These are phyloP conservation scores for Fraxinus baroniana DNA, from an alignment of 305 asterid genomes.

Conservation along the genomic window DNA sequence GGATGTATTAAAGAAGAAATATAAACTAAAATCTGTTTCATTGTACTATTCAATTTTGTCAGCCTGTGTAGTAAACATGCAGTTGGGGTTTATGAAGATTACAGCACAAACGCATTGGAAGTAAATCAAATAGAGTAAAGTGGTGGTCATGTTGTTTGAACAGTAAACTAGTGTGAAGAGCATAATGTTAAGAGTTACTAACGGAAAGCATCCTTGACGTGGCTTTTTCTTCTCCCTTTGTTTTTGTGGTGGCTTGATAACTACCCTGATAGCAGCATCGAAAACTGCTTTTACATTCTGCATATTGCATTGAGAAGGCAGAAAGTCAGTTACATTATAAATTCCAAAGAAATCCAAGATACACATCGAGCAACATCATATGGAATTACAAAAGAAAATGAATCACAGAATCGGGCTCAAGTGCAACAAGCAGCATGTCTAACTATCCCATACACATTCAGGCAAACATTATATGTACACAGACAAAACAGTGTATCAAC, in stretches of 20 bases:
- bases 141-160: not conserved
- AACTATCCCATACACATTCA: not conserved
- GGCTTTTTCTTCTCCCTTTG: constrained; percentile 72
- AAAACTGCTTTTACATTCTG: constrained; percentile 93
- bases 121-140: not conserved
- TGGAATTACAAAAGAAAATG: not conserved
- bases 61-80: not conserved
- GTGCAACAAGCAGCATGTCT: not conserved
- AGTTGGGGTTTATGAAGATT: not conserved
- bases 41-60: not conserved
- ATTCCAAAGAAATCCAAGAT: not conserved
- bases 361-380: not conserved
- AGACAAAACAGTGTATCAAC: not conserved
- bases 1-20: not conserved
- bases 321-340: not conserved
- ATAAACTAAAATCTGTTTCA: not conserved
- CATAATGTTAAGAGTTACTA: constrained; percentile 31
- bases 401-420: not conserved
- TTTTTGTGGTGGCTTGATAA: constrained; percentile 88
- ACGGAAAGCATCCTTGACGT: constrained; percentile 68
- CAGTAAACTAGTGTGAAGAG: not conserved
- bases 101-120: not conserved
- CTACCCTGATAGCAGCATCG: constrained; percentile 90
- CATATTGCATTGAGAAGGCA: constrained; percentile 21
- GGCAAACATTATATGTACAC: not conserved